phyloP scores from a whole-genome alignment of 2,329 filamentous ascomycete species.

The Chrysoporthe cubensis region DNA sequence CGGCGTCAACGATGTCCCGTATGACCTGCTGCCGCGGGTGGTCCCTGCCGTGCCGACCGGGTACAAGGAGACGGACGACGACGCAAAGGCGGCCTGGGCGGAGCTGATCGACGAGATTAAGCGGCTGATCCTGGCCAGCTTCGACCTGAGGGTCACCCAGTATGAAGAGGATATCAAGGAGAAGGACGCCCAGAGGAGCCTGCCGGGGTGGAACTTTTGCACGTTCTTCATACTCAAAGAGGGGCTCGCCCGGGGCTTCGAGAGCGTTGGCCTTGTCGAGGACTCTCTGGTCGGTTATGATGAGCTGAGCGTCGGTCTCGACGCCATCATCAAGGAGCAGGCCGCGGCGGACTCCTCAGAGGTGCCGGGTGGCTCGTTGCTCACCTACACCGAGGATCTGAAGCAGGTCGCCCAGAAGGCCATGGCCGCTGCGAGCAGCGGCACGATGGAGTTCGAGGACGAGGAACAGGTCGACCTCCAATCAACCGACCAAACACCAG shows the following conservation, averaged over 20 bases:
- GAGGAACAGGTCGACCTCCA: slow-evolving; percentile 42
- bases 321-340: slow-evolving; percentile 80
- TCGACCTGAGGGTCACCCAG: slow-evolving; percentile 86
- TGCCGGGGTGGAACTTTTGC: slow-evolving; percentile 99
- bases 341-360: slow-evolving; percentile 60
- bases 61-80: slow-evolving; percentile 73
- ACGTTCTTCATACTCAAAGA: slow-evolving; percentile 99
- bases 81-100: slow-evolving; percentile 80
- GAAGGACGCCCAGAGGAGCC: slow-evolving; percentile 80
- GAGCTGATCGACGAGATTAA: slow-evolving; percentile 89
- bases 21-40: slow-evolving; percentile 65
- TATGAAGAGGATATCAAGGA: slow-evolving; percentile 98
- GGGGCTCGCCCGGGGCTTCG: slow-evolving; percentile 88
- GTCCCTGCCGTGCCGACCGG: slow-evolving; percentile 66
- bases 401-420: slow-evolving; percentile 61
- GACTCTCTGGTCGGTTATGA: slow-evolving; percentile 95
- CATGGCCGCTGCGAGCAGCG: slow-evolving; percentile 41
- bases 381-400: slow-evolving; percentile 75
- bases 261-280: slow-evolving; percentile 93
- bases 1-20: slow-evolving; percentile 69
- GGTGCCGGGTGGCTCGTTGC: slow-evolving; percentile 72
- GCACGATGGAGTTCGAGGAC: slow-evolving; percentile 38
- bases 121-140: slow-evolving; percentile 82
- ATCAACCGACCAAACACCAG: slow-evolving; percentile 36
- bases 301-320: slow-evolving; percentile 85